Conservation (phyloP, 768 basidiomycete genomes). For the Leccinum arenicola region DNA sequence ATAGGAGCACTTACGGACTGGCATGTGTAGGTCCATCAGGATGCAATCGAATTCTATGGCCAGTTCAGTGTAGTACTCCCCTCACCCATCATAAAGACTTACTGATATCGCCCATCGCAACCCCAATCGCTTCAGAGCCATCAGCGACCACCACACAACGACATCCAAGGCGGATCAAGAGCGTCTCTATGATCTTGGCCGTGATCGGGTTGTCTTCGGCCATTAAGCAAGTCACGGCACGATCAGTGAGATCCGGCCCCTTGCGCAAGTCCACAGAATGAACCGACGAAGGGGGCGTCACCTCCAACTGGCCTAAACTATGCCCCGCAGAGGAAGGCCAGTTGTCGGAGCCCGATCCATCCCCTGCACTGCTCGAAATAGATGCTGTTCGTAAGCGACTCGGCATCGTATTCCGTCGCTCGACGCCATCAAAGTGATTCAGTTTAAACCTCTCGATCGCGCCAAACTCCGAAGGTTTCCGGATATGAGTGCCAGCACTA, state of each 20-base stretch:
- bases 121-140: conserved; percentile 95
- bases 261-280: conserved; percentile 78
- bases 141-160: conserved; percentile 96
- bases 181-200: conserved; percentile 93
- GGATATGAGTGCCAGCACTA: conserved; percentile 51
- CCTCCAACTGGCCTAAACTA: conserved; percentile 50
- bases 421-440: conserved; percentile 72
- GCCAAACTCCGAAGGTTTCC: conserved; percentile 89
- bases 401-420: conserved; percentile 81
- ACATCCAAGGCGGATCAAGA: conserved; percentile 91
- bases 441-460: conserved; percentile 87
- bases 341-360: conserved; percentile 73
- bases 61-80: neutral
- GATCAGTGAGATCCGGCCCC: conserved; percentile 75
- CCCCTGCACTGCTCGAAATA: conserved; percentile 77
- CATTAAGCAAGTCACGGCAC: conserved; percentile 89
- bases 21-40: conserved; percentile 95
- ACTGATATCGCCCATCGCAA: conserved; percentile 98
- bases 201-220: conserved; percentile 99
- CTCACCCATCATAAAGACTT: conserved; percentile 32
- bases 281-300: conserved; percentile 81
- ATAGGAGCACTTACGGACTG: conserved; percentile 62
- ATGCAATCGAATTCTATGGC: conserved; percentile 88
- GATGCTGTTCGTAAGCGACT: conserved; percentile 86
- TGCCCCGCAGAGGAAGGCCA: conserved; percentile 62